Evolutionary conservation across 192 early-diverging fungal species (phyloP).

Genomic region (Mortierella hygrophila): DNA sequence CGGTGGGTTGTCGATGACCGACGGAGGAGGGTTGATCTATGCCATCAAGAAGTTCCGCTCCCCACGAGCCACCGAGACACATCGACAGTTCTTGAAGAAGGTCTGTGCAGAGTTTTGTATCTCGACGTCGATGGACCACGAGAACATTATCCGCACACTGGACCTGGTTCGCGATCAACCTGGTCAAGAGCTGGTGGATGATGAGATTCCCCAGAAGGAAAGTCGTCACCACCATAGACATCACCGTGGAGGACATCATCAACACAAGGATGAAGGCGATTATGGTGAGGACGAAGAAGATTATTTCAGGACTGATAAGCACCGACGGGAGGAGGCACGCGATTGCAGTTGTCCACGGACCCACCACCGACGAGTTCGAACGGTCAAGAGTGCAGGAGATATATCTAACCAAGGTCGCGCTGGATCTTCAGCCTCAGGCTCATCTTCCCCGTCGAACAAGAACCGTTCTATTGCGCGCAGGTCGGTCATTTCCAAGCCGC

Average conservation of each 20-base stretch:
- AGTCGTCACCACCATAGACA: not conserved
- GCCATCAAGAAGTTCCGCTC: constrained; percentile 79
- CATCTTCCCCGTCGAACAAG: not conserved
- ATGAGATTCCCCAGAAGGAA: constrained; percentile 59
- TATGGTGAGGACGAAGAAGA: not conserved
- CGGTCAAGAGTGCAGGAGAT: constrained; percentile 21
- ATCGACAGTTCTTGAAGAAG: constrained; percentile 96
- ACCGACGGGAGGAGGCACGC: constrained; percentile 10
- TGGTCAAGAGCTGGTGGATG: constrained; percentile 75
- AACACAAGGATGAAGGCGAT: not conserved
- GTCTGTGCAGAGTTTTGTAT: constrained; percentile 96
- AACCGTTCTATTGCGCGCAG: constrained; percentile 7
- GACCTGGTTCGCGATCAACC: constrained; percentile 95
- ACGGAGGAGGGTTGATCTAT: constrained; percentile 65
- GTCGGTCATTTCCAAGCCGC: constrained; percentile 4
- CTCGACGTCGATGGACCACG: constrained; percentile 88
- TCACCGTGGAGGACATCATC: not conserved
- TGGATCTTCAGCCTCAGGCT: not conserved
- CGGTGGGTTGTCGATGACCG: constrained; percentile 16
- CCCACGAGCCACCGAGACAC: constrained; percentile 79
- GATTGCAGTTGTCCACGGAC: constrained; percentile 32
- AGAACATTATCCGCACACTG: constrained; percentile 90
- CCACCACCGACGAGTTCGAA: constrained; percentile 7
- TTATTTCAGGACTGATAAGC: not conserved
- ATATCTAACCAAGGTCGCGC: not conserved